These are phyloP conservation scores for Desmodesmus armatus DNA, from an alignment of 139 green algal species.

Conservation along the genomic window DNA sequence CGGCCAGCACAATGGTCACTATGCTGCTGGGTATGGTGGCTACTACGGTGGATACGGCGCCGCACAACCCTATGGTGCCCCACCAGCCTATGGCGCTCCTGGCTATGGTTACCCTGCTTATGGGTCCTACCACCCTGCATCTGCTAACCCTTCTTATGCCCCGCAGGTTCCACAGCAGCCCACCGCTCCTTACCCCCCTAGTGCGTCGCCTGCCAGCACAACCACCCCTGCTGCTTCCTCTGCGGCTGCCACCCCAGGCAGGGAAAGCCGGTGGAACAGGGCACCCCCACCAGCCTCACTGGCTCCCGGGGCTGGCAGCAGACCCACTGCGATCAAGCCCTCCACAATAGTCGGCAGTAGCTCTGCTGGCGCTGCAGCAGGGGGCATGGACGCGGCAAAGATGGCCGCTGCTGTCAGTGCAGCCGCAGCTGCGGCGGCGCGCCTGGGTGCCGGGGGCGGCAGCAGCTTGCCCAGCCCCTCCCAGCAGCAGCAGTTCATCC, in stretches of 20 bases:
- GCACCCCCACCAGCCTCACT: not conserved
- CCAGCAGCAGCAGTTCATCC: not conserved
- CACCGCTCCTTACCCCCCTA: not conserved
- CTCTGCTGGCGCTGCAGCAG: not conserved
- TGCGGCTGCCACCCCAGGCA: not conserved
- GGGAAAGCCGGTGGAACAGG: too few relatives aligned
- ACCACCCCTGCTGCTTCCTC: not conserved
- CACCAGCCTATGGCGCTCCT: not conserved
- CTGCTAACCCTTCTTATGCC: slow-evolving; percentile 42
- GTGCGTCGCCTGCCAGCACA: not conserved
- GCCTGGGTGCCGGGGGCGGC: too few relatives aligned
- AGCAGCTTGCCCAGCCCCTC: not conserved
- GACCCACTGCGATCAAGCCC: not conserved
- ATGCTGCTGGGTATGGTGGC: not conserved
- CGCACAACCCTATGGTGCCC: not conserved
- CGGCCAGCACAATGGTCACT: not conserved
- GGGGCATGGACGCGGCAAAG: too few relatives aligned
- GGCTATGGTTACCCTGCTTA: not conserved
- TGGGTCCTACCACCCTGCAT: not conserved
- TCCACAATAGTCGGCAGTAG: not conserved
- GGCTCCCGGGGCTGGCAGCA: not conserved
- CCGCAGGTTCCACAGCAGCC: slow-evolving; percentile 15
- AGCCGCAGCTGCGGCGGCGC: too few relatives aligned
- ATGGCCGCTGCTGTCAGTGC: too few relatives aligned
- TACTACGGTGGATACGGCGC: slow-evolving; percentile 13